Conservation (phyloP, 163 green algal species). For the Dunaliella salina region DNA sequence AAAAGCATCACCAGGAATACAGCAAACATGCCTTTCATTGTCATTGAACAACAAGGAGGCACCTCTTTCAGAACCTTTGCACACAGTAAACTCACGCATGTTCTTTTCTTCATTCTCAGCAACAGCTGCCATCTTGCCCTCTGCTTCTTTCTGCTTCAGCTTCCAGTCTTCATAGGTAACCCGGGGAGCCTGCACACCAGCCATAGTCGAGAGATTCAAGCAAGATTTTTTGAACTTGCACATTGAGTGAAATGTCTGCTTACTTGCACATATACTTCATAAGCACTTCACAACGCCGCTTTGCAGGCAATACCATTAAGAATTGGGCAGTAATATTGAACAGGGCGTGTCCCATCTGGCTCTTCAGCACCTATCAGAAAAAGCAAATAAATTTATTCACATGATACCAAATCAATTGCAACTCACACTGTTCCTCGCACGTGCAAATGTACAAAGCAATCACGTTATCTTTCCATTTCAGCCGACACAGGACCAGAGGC, state of each 20-base stretch:
- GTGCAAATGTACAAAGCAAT: neutral
- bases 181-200: neutral
- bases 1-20: too few species aligned
- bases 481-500: too few species aligned
- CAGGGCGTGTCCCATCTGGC: too few species aligned
- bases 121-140: conserved; percentile 27
- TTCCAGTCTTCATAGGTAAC: conserved; percentile 35
- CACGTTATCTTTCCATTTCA: neutral
- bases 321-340: neutral
- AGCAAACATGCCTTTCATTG: too few species aligned
- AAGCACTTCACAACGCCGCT: neutral
- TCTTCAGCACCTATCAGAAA: neutral
- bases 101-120: conserved; percentile 29
- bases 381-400: neutral
- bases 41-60: too few species aligned
- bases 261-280: neutral
- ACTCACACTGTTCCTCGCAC: neutral
- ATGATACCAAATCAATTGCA: neutral
- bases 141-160: conserved; percentile 34
- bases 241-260: neutral
- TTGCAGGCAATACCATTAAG: neutral
- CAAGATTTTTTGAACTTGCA: neutral
- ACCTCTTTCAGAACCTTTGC: too few species aligned
- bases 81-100: conserved; percentile 28
- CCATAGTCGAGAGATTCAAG: neutral